A percentile compares a stretch with the other conserved stretches of the same genome.
phyloP scores from a whole-genome alignment of 2,329 filamentous ascomycete species.

The Amylocarpus encephaloides region DNA sequence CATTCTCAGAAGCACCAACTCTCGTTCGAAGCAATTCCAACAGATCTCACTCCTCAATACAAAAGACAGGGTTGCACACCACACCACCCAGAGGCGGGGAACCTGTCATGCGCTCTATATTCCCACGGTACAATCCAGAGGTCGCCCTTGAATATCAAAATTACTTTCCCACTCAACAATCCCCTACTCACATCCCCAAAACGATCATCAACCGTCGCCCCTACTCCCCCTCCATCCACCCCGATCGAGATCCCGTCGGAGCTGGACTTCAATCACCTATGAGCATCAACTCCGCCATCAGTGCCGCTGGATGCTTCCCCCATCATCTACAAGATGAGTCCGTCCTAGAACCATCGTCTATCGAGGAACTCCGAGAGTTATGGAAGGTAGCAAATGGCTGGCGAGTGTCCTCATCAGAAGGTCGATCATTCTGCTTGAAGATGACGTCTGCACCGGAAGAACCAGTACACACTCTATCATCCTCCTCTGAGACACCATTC shows the following conservation, averaged over 20 bases:
- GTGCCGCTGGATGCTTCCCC: conserved; percentile 24
- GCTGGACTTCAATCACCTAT: conserved; percentile 27
- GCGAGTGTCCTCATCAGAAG: conserved; percentile 54
- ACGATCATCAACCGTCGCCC: conserved; percentile 60
- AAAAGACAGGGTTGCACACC: conserved; percentile 39
- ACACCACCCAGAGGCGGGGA: conserved; percentile 25
- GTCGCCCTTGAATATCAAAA: conserved; percentile 60
- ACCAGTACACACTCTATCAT: conserved; percentile 61
- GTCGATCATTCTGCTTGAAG: conserved; percentile 52
- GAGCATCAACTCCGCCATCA: conserved; percentile 13
- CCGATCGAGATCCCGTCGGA: conserved; percentile 16
- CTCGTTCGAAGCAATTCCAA: conserved; percentile 44
- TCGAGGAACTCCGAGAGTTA: conserved; percentile 55
- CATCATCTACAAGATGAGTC: conserved; percentile 26
- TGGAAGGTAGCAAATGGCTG: conserved; percentile 68
- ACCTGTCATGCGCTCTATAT: conserved; percentile 61
- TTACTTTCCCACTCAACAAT: conserved; percentile 63
- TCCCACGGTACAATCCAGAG: conserved; percentile 66
- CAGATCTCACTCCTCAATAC: conserved; percentile 49
- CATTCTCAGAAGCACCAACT: conserved; percentile 45
- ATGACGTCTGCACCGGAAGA: conserved; percentile 51
- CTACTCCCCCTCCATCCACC: conserved; percentile 39
- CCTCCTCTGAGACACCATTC: conserved; percentile 51
- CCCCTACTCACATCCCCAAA: conserved; percentile 56
- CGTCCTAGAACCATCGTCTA: conserved; percentile 32